Evolutionary conservation across 306 rosid genomes (phyloP).

Genomic region (Carpinus viminea): DNA sequence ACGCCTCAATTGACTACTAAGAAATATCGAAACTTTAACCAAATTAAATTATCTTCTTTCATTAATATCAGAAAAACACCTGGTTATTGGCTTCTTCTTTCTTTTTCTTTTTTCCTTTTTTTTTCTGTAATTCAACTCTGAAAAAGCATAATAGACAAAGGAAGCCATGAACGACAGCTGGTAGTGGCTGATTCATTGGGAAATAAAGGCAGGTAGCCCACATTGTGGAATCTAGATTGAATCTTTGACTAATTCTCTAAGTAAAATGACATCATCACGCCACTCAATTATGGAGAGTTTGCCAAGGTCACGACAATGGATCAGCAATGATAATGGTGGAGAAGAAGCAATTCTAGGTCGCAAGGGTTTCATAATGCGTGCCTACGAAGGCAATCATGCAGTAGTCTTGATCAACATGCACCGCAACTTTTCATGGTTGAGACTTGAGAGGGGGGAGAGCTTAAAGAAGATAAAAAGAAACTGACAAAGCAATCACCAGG

Average conservation of each 20-base stretch:
- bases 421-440: neutral
- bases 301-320: neutral
- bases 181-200: slow-evolving; percentile 9
- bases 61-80: neutral
- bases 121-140: neutral
- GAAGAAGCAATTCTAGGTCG: neutral
- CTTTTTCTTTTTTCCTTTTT: no score
- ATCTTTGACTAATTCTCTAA: slow-evolving; percentile 36
- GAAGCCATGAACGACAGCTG: neutral
- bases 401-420: slow-evolving; percentile 1
- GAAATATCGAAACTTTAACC: slow-evolving; percentile 14
- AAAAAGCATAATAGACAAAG: neutral
- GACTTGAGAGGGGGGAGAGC: neutral
- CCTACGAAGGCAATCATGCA: neutral
- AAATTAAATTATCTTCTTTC: neutral
- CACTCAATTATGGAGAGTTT: slow-evolving; percentile 6
- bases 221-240: slow-evolving; percentile 19
- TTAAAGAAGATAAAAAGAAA: neutral
- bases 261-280: slow-evolving; percentile 4
- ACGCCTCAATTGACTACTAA: neutral
- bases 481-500: neutral
- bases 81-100: neutral
- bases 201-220: slow-evolving; percentile 26
- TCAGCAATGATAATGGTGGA: neutral
- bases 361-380: neutral